Conservation (phyloP, 192 early-diverging fungal species). For the Mortierella hygrophila region DNA sequence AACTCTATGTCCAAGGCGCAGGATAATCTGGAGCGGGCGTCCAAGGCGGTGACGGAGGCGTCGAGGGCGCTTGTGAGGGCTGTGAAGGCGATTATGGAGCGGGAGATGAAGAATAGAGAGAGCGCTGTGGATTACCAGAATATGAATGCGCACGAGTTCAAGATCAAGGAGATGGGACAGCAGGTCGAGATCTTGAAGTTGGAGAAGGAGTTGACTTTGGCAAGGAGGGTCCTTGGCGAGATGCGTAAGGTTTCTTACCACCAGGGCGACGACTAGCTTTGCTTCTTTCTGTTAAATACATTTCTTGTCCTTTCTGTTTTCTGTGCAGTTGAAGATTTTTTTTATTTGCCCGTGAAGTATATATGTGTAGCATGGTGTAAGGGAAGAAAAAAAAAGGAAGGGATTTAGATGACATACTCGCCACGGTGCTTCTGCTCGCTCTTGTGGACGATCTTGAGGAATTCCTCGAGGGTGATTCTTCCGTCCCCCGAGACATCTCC, state of each 20-base stretch:
- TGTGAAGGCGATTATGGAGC: conserved; percentile 84
- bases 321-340: not conserved
- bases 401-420: conserved; percentile 25
- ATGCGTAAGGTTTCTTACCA: conserved; percentile 89
- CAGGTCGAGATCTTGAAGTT: conserved; percentile 96
- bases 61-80: conserved; percentile 90
- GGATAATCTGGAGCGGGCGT: conserved; percentile 90
- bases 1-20: conserved; percentile 92
- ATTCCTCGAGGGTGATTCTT: conserved; percentile 91
- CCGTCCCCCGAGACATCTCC: conserved; percentile 89
- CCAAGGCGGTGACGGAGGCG: conserved; percentile 93
- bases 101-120: conserved; percentile 73
- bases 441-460: conserved; percentile 79
- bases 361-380: not conserved
- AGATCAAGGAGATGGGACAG: conserved; percentile 96
- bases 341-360: not conserved
- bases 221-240: conserved; percentile 90
- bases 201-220: conserved; percentile 89
- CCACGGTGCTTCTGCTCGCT: conserved; percentile 46
- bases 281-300: not conserved
- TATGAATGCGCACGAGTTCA: conserved; percentile 90
- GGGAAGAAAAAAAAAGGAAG: too few species aligned
- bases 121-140: conserved; percentile 69
- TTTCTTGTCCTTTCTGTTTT: not conserved
- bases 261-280: conserved; percentile 52